phyloP scores from a whole-genome alignment of 768 basidiomycete genomes.

The Pleurotus sapidus region DNA sequence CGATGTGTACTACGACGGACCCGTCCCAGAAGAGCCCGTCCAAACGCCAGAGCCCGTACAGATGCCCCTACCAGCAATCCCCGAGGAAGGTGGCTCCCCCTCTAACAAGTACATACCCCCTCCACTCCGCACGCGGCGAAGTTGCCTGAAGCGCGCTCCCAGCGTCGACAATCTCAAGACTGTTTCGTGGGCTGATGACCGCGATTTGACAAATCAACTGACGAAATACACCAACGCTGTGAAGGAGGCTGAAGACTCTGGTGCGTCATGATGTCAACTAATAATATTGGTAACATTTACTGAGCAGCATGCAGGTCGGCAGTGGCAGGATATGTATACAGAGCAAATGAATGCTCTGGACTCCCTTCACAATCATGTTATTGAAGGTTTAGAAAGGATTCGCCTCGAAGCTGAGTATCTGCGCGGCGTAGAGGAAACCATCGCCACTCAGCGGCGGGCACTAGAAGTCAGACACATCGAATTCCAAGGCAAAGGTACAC shows the following conservation, averaged over 20 bases:
- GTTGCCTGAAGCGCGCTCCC: slow-evolving; percentile 61
- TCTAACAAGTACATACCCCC: slow-evolving; percentile 5
- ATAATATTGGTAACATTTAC: neutral
- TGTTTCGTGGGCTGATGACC: slow-evolving; percentile 75
- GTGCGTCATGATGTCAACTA: slow-evolving; percentile 16
- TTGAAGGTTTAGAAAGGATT: slow-evolving; percentile 38
- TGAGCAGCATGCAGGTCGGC: slow-evolving; percentile 37
- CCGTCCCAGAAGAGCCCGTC: neutral
- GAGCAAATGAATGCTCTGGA: slow-evolving; percentile 63
- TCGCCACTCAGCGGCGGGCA: slow-evolving; percentile 35
- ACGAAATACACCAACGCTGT: slow-evolving; percentile 41
- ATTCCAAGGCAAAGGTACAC: slow-evolving; percentile 40
- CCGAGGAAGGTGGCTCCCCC: neutral
- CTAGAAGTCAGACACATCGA: slow-evolving; percentile 39
- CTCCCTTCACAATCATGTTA: slow-evolving; percentile 52
- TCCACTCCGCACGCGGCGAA: slow-evolving; percentile 44
- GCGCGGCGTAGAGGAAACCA: slow-evolving; percentile 38
- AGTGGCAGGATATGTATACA: slow-evolving; percentile 58
- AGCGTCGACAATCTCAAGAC: slow-evolving; percentile 59
- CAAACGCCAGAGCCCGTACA: neutral
- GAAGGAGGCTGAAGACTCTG: slow-evolving; percentile 35
- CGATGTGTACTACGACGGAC: neutral
- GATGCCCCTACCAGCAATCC: neutral
- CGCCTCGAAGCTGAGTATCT: slow-evolving; percentile 43
- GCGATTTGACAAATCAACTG: slow-evolving; percentile 56